Evolutionary conservation across 352 stramenopile genomes (phyloP).

Genomic region (Blastocystis sp.): DNA sequence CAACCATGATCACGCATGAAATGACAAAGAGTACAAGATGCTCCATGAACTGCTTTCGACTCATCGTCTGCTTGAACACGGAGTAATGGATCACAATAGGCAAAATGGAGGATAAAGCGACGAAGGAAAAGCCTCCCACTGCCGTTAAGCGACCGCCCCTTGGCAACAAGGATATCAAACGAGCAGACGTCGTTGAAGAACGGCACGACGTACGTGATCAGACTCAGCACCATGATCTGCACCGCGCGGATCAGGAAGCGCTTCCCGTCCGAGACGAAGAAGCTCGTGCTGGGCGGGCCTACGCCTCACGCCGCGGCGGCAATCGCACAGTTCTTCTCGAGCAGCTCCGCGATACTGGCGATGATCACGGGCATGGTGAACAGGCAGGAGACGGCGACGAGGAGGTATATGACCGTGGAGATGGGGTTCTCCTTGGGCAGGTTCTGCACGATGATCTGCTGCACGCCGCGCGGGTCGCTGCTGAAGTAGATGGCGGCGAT

Average conservation of each 20-base stretch:
- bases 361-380: background rate
- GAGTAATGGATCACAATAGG: background rate
- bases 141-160: background rate
- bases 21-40: background rate
- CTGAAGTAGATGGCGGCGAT: background rate
- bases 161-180: background rate
- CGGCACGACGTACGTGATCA: background rate
- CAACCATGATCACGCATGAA: background rate
- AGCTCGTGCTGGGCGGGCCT: background rate
- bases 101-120: background rate
- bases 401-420: background rate
- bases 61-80: background rate
- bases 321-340: background rate
- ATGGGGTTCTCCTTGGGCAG: background rate
- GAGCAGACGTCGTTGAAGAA: background rate
- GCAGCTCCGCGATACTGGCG: background rate
- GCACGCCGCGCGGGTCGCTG: background rate
- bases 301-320: background rate
- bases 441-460: background rate
- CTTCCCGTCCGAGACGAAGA: background rate
- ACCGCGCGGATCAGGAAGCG: background rate
- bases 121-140: background rate
- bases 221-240: background rate
- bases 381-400: background rate
- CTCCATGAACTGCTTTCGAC: background rate